Percentiles rank a stretch among this genome's conserved stretches.
phyloP scores from a whole-genome alignment of 495 filamentous ascomycete species.

The Penicillium manginii region DNA sequence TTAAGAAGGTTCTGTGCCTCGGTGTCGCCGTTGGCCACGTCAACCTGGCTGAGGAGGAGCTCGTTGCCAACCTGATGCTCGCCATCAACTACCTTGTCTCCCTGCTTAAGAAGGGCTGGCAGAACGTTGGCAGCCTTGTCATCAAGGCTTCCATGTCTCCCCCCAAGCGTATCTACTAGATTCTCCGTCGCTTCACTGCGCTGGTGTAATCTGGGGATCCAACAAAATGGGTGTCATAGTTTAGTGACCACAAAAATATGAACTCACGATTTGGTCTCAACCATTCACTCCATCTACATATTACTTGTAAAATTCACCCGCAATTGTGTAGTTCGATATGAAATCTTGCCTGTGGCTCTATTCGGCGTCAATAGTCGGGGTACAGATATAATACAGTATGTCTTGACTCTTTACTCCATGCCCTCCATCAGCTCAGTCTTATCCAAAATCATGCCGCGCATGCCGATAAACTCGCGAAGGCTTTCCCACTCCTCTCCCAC shows the following conservation, averaged over 20 bases:
- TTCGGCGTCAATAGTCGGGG: no score
- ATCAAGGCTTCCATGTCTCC: conserved; percentile 99
- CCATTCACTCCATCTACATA: conserved; percentile 4
- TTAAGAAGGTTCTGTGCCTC: conserved; percentile 99
- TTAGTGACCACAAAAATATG: conserved; percentile 41
- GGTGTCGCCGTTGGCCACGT: conserved; percentile 99
- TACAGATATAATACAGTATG: conserved; percentile 16
- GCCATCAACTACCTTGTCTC: conserved; percentile 99
- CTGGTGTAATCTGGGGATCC: conserved; percentile 30
- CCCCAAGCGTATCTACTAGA: conserved; percentile 93
- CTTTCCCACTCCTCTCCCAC: conserved; percentile 86
- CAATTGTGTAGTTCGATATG: background rate
- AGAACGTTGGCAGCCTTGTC: conserved; percentile 98
- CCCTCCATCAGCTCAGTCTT: conserved; percentile 85
- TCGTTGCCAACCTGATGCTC: conserved; percentile 95
- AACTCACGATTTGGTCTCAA: conserved; percentile 38
- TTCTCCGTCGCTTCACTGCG: conserved; percentile 39
- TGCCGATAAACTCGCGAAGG: conserved; percentile 76
- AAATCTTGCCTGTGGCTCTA: no score
- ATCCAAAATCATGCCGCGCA: conserved; percentile 88
- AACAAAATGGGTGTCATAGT: conserved; percentile 41
- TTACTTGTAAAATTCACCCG: background rate
- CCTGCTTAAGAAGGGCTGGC: conserved; percentile 99
- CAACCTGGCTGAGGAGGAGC: conserved; percentile 92
- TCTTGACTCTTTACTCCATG: conserved; percentile 63